Conservation (phyloP, 1,284 basidiomycete species). For the Cerioporus squamosus region DNA sequence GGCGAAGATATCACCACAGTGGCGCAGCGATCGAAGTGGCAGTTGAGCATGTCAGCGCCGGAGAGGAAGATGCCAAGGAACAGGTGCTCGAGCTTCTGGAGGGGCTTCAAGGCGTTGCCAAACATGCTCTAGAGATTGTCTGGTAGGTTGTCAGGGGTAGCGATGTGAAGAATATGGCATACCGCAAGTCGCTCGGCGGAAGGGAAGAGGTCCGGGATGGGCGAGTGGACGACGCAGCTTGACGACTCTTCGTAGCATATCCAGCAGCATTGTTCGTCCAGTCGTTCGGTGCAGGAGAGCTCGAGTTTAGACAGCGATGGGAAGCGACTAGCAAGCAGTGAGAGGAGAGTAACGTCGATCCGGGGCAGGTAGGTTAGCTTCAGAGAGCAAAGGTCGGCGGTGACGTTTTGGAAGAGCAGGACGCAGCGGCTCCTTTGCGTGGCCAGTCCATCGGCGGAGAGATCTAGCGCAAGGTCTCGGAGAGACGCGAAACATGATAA, state of each 20-base stretch:
- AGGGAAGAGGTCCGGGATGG: constrained; percentile 54
- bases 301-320: constrained; percentile 49
- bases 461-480: constrained; percentile 28
- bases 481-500: constrained; percentile 26
- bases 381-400: constrained; percentile 40
- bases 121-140: constrained; percentile 4
- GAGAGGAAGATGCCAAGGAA: constrained; percentile 66
- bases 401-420: constrained; percentile 32
- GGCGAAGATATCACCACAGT: constrained; percentile 42
- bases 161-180: constrained; percentile 25
- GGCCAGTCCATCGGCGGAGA: constrained; percentile 29
- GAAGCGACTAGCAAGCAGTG: constrained; percentile 49
- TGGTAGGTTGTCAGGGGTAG: neutral
- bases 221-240: constrained; percentile 59
- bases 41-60: constrained; percentile 44
- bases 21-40: constrained; percentile 32
- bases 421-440: constrained; percentile 30
- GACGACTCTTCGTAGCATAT: constrained; percentile 65
- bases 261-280: constrained; percentile 62
- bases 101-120: constrained; percentile 1
- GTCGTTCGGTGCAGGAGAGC: constrained; percentile 59
- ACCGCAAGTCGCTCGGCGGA: constrained; percentile 53
- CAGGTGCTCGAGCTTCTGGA: constrained; percentile 48
- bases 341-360: constrained; percentile 53
- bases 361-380: constrained; percentile 55